These are phyloP conservation scores for Pezicula radicicola DNA, from an alignment of 2,329 filamentous ascomycete species.

Conservation along the genomic window DNA sequence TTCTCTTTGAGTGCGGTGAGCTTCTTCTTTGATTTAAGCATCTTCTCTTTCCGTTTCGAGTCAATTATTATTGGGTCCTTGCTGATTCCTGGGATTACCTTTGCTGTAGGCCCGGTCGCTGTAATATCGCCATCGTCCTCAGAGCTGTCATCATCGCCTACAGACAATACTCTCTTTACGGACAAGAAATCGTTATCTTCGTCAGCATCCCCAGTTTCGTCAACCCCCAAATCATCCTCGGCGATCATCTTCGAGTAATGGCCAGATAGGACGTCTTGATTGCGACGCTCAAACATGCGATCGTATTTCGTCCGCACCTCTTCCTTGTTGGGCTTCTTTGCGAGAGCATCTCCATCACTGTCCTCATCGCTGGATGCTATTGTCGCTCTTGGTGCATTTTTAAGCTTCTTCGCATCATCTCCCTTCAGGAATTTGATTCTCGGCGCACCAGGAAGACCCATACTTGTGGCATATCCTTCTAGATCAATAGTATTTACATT, in stretches of 20 bases:
- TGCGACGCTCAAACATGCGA: constrained; percentile 95
- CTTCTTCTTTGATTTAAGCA: constrained; percentile 94
- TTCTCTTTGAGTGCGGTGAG: constrained; percentile 86
- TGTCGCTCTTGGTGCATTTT: constrained; percentile 75
- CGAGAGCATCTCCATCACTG: constrained; percentile 50
- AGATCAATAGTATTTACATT: constrained; percentile 78
- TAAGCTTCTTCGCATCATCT: constrained; percentile 79
- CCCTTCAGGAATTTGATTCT: constrained; percentile 92
- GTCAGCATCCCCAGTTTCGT: constrained; percentile 49
- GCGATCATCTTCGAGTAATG: constrained; percentile 88
- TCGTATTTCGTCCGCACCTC: constrained; percentile 92
- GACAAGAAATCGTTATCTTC: constrained; percentile 82
- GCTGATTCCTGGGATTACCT: constrained; percentile 64
- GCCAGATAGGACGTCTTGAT: constrained; percentile 91
- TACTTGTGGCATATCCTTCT: constrained; percentile 78
- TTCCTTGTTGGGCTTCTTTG: constrained; percentile 55
- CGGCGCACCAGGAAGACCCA: constrained; percentile 87
- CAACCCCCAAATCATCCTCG: constrained; percentile 47
- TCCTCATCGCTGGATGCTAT: constrained; percentile 62
- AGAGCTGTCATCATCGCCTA: constrained; percentile 47
- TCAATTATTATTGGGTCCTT: constrained; percentile 78
- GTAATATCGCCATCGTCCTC: constrained; percentile 42
- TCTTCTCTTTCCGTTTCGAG: constrained; percentile 91
- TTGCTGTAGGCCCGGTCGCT: constrained; percentile 40
- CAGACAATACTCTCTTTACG: constrained; percentile 82